These are phyloP conservation scores for Pythium apleroticum DNA, from an alignment of 352 stramenopile genomes.

Conservation along the genomic window DNA sequence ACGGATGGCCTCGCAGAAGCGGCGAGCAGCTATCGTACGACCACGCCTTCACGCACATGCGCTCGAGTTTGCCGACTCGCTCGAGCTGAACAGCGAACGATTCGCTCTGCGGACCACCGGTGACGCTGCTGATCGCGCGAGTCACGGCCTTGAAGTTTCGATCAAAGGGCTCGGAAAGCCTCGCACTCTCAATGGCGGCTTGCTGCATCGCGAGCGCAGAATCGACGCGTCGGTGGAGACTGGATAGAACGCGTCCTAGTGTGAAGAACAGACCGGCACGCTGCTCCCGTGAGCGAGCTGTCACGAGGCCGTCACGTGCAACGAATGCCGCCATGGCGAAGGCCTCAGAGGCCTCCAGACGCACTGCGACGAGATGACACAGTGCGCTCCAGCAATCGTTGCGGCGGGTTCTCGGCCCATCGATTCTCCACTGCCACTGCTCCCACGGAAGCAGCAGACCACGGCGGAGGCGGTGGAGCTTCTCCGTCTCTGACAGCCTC, in stretches of 20 bases:
- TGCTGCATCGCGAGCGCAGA: constrained; percentile 19
- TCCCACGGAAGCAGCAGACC: constrained; percentile 7
- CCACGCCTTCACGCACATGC: constrained; percentile 65
- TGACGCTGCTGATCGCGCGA: constrained; percentile 35
- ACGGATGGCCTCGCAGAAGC: constrained; percentile 38
- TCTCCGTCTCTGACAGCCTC: constrained; percentile 19
- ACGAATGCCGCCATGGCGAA: constrained; percentile 17
- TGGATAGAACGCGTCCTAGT: neutral
- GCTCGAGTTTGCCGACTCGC: constrained; percentile 56
- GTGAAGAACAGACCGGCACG: constrained; percentile 22
- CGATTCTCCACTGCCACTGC: constrained; percentile 9
- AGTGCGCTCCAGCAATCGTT: constrained; percentile 23
- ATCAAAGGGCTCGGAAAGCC: constrained; percentile 7
- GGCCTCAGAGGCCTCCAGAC: constrained; percentile 12
- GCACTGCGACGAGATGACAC: constrained; percentile 16
- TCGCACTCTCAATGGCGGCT: constrained; percentile 17
- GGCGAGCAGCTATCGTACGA: constrained; percentile 43
- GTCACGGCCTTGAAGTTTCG: constrained; percentile 36
- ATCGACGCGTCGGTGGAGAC: neutral
- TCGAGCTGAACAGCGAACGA: constrained; percentile 42
- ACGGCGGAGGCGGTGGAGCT: neutral
- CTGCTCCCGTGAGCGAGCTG: constrained; percentile 8
- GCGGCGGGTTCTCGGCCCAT: constrained; percentile 1
- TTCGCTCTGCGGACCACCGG: constrained; percentile 36
- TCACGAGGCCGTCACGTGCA: constrained; percentile 13